These are phyloP conservation scores for Polytolypa hystricis DNA, from an alignment of 2,329 filamentous ascomycete species.

Conservation along the genomic window DNA sequence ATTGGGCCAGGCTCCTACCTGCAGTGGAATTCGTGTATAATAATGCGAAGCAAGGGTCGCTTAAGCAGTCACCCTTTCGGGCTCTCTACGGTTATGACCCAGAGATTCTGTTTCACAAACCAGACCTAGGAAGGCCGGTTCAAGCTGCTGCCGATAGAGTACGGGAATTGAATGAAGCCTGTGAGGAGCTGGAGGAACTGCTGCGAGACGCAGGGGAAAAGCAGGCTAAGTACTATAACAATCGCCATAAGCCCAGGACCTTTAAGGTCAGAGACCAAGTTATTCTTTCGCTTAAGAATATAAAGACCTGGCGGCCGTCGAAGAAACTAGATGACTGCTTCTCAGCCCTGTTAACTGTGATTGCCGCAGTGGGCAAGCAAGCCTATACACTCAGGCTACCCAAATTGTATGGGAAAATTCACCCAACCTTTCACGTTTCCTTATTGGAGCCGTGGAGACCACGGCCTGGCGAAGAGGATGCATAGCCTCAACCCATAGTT, in stretches of 20 bases:
- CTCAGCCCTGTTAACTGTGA: not conserved
- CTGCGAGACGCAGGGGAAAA: not conserved
- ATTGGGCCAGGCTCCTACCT: constrained; percentile 2
- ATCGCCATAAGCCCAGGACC: not conserved
- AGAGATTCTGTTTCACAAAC: not conserved
- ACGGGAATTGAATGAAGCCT: not conserved
- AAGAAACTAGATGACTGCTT: constrained; percentile 3
- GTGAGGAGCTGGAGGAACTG: not conserved
- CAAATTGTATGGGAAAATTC: not conserved
- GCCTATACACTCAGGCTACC: constrained; percentile 1
- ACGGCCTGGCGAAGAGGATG: not conserved
- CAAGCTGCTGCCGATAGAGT: not conserved
- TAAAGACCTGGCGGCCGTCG: not conserved
- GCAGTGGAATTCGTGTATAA: constrained; percentile 2
- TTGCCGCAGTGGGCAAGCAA: not conserved
- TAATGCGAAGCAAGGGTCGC: not conserved
- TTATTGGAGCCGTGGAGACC: not conserved
- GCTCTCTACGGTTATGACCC: constrained; percentile 1
- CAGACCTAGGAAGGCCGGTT: not conserved
- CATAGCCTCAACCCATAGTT: fast-evolving
- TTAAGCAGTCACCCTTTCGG: constrained; percentile 1
- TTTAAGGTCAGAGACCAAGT: constrained; percentile 3
- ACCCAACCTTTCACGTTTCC: constrained; percentile 3
- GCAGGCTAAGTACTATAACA: not conserved
- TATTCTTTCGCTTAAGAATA: constrained; percentile 2